A percentile compares a stretch with the other conserved stretches of the same genome.
These are phyloP conservation scores for Aspergillus hancockii DNA, from an alignment of 495 filamentous ascomycete genomes.

Conservation along the genomic window DNA sequence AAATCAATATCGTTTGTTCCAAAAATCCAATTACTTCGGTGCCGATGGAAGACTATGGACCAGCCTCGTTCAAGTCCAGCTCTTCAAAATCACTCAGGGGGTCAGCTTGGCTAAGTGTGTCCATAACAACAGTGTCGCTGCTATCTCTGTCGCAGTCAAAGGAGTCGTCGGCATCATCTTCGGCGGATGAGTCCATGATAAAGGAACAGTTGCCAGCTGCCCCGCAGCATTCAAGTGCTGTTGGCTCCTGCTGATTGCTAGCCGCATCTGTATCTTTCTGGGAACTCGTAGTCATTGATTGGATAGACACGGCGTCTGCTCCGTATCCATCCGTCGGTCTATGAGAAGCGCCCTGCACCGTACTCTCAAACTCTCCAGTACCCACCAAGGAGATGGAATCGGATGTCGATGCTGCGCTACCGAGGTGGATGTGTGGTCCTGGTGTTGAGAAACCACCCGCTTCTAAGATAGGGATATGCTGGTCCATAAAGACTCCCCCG, in stretches of 20 bases:
- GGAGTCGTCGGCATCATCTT: conserved; percentile 13
- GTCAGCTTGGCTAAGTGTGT: not conserved
- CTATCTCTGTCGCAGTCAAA: conserved; percentile 13
- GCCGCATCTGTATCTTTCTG: conserved; percentile 7
- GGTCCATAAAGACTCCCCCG: conserved; percentile 51
- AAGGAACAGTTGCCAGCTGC: conserved; percentile 8
- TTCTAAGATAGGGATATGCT: conserved; percentile 39
- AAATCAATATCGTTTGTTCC: not conserved
- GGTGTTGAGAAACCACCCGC: conserved; percentile 42
- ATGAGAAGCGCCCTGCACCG: conserved; percentile 36
- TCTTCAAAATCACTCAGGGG: conserved; percentile 14
- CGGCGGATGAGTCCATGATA: conserved; percentile 9
- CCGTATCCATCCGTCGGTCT: conserved; percentile 30
- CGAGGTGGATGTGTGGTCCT: conserved; percentile 46
- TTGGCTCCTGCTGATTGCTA: conserved; percentile 5
- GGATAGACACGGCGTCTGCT: conserved; percentile 31
- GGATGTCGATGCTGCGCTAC: conserved; percentile 26
- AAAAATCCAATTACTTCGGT: not conserved
- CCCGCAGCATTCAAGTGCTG: not conserved
- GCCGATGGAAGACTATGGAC: not conserved
- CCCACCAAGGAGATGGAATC: conserved; percentile 27
- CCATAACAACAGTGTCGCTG: conserved; percentile 14
- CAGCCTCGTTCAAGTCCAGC: conserved; percentile 7
- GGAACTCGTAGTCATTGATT: conserved; percentile 13
- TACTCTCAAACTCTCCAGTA: conserved; percentile 33